Percentiles rank a stretch among this genome's conserved stretches.
phyloP scores from a whole-genome alignment of 176 grass and related monocot genomes.

The Rhynchospora tenuis region DNA sequence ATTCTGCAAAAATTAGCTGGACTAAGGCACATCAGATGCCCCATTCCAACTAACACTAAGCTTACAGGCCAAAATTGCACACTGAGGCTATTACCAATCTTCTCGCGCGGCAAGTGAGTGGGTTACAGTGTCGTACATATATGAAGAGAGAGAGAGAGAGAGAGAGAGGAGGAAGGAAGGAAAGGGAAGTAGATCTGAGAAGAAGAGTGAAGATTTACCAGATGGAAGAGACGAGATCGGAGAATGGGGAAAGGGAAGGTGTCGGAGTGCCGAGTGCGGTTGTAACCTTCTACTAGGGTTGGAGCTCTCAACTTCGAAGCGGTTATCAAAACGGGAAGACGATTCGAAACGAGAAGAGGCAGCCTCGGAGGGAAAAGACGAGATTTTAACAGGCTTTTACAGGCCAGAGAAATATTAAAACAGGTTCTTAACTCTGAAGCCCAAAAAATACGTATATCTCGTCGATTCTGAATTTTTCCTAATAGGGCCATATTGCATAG shows the following conservation, averaged over 20 bases:
- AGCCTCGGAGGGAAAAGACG: neutral
- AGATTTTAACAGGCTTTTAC: neutral
- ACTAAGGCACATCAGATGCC: neutral
- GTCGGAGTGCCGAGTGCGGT: neutral
- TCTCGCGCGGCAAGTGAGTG: neutral
- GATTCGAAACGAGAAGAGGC: neutral
- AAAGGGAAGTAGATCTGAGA: neutral
- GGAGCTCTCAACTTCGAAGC: neutral
- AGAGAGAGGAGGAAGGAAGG: neutral
- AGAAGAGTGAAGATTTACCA: neutral
- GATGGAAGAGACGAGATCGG: neutral
- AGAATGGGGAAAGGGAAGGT: neutral
- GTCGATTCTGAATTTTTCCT: neutral
- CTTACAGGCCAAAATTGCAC: neutral
- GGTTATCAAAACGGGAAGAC: neutral
- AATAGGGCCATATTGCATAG: no score
- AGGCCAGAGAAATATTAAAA: neutral
- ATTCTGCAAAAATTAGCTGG: neutral
- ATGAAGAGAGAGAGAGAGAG: neutral
- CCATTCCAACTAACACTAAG: neutral
- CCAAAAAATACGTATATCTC: neutral
- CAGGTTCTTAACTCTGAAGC: neutral
- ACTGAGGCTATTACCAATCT: neutral
- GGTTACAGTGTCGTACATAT: neutral
- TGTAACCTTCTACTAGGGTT: constrained; percentile 9